Percentiles rank a stretch among this genome's conserved stretches.
These are phyloP conservation scores for Cystofilobasidium capitatum DNA, from an alignment of 768 basidiomycete species.

Conservation along the genomic window DNA sequence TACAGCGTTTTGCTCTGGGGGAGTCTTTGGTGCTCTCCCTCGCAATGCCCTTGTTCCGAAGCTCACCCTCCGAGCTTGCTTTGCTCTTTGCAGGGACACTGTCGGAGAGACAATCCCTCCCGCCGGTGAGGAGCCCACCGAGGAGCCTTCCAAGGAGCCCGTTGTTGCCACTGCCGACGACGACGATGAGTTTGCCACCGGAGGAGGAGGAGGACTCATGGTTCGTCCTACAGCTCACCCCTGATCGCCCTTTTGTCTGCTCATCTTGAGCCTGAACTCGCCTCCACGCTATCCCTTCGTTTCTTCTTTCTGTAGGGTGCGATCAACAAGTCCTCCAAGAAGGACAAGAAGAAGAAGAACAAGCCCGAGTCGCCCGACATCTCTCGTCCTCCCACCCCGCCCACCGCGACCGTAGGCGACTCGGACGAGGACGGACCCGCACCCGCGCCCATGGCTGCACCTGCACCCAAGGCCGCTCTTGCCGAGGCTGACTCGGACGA, in stretches of 20 bases:
- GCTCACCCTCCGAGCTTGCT: conserved; percentile 22
- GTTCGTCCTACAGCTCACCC: conserved; percentile 26
- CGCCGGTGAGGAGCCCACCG: conserved; percentile 26
- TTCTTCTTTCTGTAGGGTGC: conserved; percentile 38
- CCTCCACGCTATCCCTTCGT: no score
- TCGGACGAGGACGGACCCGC: conserved; percentile 17
- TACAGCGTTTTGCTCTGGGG: conserved; percentile 26
- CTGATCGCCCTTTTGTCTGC: background rate
- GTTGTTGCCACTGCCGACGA: conserved; percentile 31
- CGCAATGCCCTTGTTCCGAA: no score
- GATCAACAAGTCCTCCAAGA: conserved; percentile 28
- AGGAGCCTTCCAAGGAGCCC: conserved; percentile 27
- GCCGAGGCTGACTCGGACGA: conserved; percentile 42
- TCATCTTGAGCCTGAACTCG: background rate
- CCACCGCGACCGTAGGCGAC: background rate
- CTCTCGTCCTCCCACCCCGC: background rate
- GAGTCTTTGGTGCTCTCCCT: conserved; percentile 24
- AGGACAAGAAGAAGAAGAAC: conserved; percentile 34
- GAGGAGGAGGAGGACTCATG: conserved; percentile 37
- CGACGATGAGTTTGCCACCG: conserved; percentile 32
- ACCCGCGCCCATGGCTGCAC: conserved; percentile 26
- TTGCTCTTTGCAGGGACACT: conserved; percentile 41
- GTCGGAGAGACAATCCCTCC: conserved; percentile 15
- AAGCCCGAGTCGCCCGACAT: background rate
- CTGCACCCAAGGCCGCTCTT: conserved; percentile 31